Evolutionary conservation across 1,284 basidiomycete genomes (phyloP), one percentile per base, ranked within the genome.

Genomic region (Ceratobasidium papillatum): DNA sequence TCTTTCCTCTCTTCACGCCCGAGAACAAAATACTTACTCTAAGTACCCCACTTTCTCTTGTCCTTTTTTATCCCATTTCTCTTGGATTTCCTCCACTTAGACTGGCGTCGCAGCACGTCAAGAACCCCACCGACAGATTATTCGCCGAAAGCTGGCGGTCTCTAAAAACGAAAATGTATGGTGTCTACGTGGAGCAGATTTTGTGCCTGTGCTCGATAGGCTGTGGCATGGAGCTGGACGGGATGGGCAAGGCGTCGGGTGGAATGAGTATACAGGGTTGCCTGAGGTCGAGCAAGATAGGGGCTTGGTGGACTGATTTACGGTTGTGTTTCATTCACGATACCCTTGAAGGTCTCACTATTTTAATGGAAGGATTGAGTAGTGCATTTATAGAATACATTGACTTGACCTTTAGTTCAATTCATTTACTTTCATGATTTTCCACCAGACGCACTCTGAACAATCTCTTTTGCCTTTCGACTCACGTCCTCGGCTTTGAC

Each of bases 401-500:
- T 3, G 5, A 64, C 11, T 34, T 17, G 2, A 25, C 12, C 11
- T 14, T 49, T 14, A 30, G 17, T 65, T 11, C 9, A 51, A 19
- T 32, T 51, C 30, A 27, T 51, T 36, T 25, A 66, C 19, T 47
- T 12, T 49, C 30, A 47, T 45, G 5, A 12, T 41, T 49, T 71
- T 32, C 45, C 45, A 47, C 45, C 19, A 4, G 54, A 51, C n/a
- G 51, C 68, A 34, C 54, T 9, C 22, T 59, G 68, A n/a, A 71
- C 43, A 5, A 71, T 47, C 68, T 74, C 76, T 56, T 63, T 65
- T 22, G 73, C 75, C 36, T 58, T 68, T n/a, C 51, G 65, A 14
- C 64, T 68, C 30, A 76, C 76, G 7, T 62, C 30, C n/a, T 74
- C 75, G 22, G 56, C 76, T 22, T 68, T 63, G 12, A 76, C 73